Conservation (phyloP, 495 filamentous ascomycete genomes). For the Acidiella bohemica region DNA sequence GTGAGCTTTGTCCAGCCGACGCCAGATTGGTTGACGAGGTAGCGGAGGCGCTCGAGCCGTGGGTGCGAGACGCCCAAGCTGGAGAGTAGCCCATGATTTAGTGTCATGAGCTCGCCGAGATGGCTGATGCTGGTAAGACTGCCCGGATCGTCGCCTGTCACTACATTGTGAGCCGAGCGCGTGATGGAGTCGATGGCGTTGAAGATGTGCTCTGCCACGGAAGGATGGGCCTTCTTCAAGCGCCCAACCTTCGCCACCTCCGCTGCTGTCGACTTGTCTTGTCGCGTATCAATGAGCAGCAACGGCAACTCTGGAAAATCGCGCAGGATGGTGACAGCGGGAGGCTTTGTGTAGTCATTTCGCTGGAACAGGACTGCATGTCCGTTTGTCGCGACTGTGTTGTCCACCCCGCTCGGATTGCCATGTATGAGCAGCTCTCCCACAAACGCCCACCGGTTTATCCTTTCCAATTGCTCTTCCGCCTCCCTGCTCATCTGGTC, state of each 20-base stretch:
- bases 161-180: constrained; percentile 54
- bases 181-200: constrained; percentile 75
- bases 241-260: constrained; percentile 77
- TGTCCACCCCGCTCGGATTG: constrained; percentile 91
- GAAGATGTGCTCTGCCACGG: constrained; percentile 62
- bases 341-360: constrained; percentile 61
- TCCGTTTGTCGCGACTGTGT: constrained; percentile 85
- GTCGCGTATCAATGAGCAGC: constrained; percentile 74
- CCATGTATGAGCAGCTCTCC: constrained; percentile 95
- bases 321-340: constrained; percentile 58
- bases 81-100: constrained; percentile 85
- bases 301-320: constrained; percentile 84
- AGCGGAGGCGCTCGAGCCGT: constrained; percentile 77
- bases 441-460: constrained; percentile 95
- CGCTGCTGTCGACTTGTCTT: constrained; percentile 62
- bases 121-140: constrained; percentile 45
- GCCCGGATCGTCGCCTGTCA: constrained; percentile 43
- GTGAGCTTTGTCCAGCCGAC: constrained; percentile 96
- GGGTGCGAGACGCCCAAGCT: constrained; percentile 89
- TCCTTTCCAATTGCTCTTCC: constrained; percentile 72
- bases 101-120: constrained; percentile 73
- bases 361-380: constrained; percentile 87
- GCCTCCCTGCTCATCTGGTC: constrained; percentile 76
- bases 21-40: constrained; percentile 77
- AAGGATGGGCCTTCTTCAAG: constrained; percentile 53